phyloP scores from a whole-genome alignment of 768 basidiomycete species.

The Macrolepiota fuliginosa region DNA sequence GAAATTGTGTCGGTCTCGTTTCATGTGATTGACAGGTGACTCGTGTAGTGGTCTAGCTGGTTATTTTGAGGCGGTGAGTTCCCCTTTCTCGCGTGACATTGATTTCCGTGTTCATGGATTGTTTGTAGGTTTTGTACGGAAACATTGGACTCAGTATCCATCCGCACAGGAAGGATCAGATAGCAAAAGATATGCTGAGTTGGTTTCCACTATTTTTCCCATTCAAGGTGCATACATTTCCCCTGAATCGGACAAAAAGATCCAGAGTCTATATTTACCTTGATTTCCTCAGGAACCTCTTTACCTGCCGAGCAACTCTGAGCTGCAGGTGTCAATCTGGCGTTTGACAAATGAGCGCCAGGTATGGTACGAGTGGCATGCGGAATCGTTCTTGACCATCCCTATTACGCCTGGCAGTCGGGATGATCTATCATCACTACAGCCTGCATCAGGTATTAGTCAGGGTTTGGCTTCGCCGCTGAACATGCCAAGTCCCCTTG shows the following conservation, averaged over 20 bases:
- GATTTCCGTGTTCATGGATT: conserved; percentile 6
- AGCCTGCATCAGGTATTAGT: conserved; percentile 5
- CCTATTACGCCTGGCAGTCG: conserved; percentile 32
- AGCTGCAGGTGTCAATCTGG: conserved; percentile 93
- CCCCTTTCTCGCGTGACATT: neutral
- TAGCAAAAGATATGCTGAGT: conserved; percentile 96
- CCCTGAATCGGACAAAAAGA: neutral
- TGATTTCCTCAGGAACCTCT: conserved; percentile 69
- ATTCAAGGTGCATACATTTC: conserved; percentile 60
- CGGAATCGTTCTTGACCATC: conserved; percentile 84
- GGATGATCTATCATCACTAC: conserved; percentile 25
- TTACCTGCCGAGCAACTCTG: conserved; percentile 89
- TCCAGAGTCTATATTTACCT: conserved; percentile 1
- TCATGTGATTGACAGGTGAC: neutral
- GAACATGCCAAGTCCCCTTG: conserved; percentile 60
- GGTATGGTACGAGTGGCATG: conserved; percentile 99
- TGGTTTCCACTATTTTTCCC: conserved; percentile 99
- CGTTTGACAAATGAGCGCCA: conserved; percentile 83
- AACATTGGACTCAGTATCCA: conserved; percentile 92
- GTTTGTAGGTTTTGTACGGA: conserved; percentile 65
- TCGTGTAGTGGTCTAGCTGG: conserved; percentile 76
- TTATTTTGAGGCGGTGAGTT: conserved; percentile 84
- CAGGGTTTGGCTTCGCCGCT: conserved; percentile 21
- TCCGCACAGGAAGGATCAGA: conserved; percentile 78
- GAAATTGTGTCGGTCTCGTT: neutral